Evolutionary conservation across 2,329 filamentous ascomycete species (phyloP), one percentile per base, ranked within the genome.

Genomic region (Juglanconis oblonga): DNA sequence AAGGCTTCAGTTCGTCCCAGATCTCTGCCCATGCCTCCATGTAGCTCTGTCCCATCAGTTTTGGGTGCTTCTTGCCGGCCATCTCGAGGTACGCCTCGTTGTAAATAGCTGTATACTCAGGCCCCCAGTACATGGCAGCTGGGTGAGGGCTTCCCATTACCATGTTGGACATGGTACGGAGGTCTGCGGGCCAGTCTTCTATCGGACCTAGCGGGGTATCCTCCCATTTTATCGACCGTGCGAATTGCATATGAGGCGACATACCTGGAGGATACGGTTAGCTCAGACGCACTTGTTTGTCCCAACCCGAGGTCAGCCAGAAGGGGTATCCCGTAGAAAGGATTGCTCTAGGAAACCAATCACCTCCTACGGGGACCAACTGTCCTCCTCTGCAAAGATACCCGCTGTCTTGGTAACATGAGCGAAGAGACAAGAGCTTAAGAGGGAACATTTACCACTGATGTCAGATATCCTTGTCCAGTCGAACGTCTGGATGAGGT

Each of bases 131-230:
- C 80, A 92, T 85, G 7, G 88, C 87, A 5, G 87, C 85, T 1
- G 89, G 88, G 68, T 92, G 86, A 10, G 89, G 89, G 61, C 85
- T 89, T 13, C 84, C 88, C 89, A 95, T 92, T 66, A 96, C 86
- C 48, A 94, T 74, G 71, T 93, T 94, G 53, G 89, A 88, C 87
- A 93, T 91, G 64, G 86, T 84, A 57, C 91, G 83, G 52, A 95
- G 75, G 66, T 92, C 89, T 35, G 83, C 76, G 1, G 82, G 77
- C 90, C 91, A 96, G 52, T 79, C 76, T 64, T 90, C 87, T 24
- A 95, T 91, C 0, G 90, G 88, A 0, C 91, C 91, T 1, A 95
- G 77, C 4, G 87, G 77, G 1, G 91, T 95, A 0, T 82, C 77
- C 2, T 82, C 82, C 91, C 91, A 96, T 70, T 93, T 87, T 40